Base-by-base conservation (phyloP, 306 rosid genomes). In the Luffa acutangula region DNA sequence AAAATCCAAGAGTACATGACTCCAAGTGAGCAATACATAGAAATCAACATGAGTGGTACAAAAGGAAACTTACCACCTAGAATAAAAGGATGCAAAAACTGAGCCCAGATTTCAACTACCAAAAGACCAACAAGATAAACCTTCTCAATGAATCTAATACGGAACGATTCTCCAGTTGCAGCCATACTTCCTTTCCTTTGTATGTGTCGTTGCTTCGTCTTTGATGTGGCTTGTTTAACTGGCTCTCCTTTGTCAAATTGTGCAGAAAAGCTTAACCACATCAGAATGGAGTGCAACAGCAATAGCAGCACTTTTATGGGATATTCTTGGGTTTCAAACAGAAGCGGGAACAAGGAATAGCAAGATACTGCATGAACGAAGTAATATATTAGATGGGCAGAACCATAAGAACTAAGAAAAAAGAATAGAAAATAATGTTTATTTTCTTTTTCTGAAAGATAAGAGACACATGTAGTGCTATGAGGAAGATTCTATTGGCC, bases 1-100 rank as follows among this genome's bases (percentile, higher is more conserved):
- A 97, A 91, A 80, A 90, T 85, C 97, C 96, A 95, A 58, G 95
- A 89, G 87, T 92, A 95, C 86, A 87, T 70, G 69, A 91, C 82
- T 80, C 97, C 98, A 6, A 92, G 66, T 52, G 96, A 85, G 85
- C 95, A 86, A 80, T 91, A 92, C 34, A 88, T 57, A 20, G 97
- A 94, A 78, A 87, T 85, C 81, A 92, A 83, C 97, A 95, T 87
- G 9, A 95, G 93, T 66, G 97, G 97, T 15, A 85, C 33, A 83
- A 90, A 92, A 74, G 93, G 90, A 90, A 91, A 88, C 85, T 85
- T 88, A 59, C 87, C 86, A 36, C 92, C 93, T 56, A 95, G 76
- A 78, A 92, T 9, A 3, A 92, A 39, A 60, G 96, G 97, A 82
- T 91, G 97, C 82, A 95, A 87, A 87, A 92, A 80, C 83, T 91